phyloP scores from a whole-genome alignment of 2,329 filamentous ascomycete genomes.

The Fusarium tjaetaba region DNA sequence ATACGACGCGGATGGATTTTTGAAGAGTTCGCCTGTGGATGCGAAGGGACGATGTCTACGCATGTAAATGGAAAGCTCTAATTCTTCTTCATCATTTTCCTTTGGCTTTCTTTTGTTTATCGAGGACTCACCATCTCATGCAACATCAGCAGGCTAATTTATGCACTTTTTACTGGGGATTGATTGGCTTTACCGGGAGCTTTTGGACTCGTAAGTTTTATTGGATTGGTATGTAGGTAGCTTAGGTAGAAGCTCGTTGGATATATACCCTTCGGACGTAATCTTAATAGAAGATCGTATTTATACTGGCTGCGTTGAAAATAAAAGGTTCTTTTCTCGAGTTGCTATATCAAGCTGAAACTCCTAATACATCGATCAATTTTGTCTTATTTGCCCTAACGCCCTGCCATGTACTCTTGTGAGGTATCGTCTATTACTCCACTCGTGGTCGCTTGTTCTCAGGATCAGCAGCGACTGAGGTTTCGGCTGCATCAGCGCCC shows the following conservation, averaged over 20 bases:
- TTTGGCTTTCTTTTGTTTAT: constrained; percentile 23
- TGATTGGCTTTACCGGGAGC: not conserved
- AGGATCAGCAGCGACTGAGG: constrained; percentile 49
- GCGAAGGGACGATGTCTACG: constrained; percentile 39
- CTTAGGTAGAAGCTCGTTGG: constrained; percentile 29
- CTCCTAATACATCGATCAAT: constrained; percentile 5
- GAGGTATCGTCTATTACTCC: constrained; percentile 47
- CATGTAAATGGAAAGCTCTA: constrained; percentile 38
- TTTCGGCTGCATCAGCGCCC: constrained; percentile 56
- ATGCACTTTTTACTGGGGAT: constrained; percentile 11
- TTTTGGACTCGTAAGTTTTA: not conserved
- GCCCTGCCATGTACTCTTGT: constrained; percentile 30
- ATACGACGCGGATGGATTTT: constrained; percentile 59
- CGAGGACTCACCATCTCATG: constrained; percentile 2
- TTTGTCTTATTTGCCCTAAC: constrained; percentile 26
- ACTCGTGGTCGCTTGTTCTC: constrained; percentile 61
- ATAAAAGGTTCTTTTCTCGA: not conserved
- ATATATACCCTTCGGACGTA: constrained; percentile 40
- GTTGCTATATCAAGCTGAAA: not conserved
- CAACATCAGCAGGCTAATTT: constrained; percentile 13
- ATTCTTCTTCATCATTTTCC: not conserved
- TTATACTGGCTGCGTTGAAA: not conserved
- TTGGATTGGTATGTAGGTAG: constrained; percentile 10
- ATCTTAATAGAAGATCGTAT: constrained; percentile 37
- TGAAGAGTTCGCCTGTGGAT: constrained; percentile 55